Base-by-base conservation (phyloP, 371 early-diverging fungal species). In the Mortierella sp. region DNA sequence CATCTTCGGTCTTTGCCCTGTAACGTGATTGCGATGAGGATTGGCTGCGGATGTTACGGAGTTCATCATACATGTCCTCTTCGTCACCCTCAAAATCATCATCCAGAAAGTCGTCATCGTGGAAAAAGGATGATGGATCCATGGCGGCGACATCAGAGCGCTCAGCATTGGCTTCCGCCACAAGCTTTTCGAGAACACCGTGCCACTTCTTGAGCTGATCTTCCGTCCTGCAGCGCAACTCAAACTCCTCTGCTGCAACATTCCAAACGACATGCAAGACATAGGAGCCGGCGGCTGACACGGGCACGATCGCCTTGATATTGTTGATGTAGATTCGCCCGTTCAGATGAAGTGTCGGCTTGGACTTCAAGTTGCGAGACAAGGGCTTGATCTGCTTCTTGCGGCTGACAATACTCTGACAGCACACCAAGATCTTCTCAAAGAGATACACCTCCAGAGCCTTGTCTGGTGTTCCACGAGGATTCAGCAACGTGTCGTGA, bases 201-300 rank as follows among this genome's bases (percentile, higher is more conserved):
- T 91, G 88, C 98, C 99, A 98, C 57, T 91, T 80, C 50, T 87
- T 89, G 22, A 94, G 85, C 74, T 96, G 96, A 62, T 98, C 98
- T 63, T 91, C 93, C 59, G 57, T 63, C 21, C 65, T 12, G 60
- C 64, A 43, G 25, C 51, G 63, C 25, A 58, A 29, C 50, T 90
- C 88, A 66, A 98, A 92, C 47, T 89, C 86, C 53, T 95, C 94
- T 70, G 91, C 83, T 10, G 91, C 92, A 17, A 85, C 82, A 43
- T 72, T 71, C 68, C 67, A 77, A 12, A 70, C 71, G 16, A 67
- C 69, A 54, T 67, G 71, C 25, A 73, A 53, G 28, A 56, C 63
- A 47, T 63, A 74, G 2, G 76, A 68, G 41, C 90, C 83, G 77
- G 86, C 68, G 43, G 82, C 82, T 21, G 89, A 85, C 12, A 86